Percentiles rank a stretch among this genome's conserved stretches.
phyloP scores from a whole-genome alignment of 2,329 filamentous ascomycete species.

The Monosporascus ibericus region DNA sequence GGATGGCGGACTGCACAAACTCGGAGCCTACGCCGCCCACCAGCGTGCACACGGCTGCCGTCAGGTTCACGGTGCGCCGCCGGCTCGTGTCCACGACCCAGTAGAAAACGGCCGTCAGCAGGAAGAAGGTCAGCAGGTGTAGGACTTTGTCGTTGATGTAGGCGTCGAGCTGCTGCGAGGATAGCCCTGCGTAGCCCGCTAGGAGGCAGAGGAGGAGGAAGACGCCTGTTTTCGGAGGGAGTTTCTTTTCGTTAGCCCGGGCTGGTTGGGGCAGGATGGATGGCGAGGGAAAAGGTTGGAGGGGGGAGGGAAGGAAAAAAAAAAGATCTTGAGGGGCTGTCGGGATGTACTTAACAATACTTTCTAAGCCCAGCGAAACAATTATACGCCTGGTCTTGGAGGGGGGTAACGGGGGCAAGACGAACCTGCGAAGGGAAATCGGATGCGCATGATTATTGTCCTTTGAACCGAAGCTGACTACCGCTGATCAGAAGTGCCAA shows the following conservation, averaged over 20 bases:
- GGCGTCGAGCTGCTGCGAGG: conserved; percentile 48
- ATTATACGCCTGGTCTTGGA: neutral
- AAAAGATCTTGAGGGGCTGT: neutral
- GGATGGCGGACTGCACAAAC: conserved; percentile 68
- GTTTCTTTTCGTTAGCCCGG: conserved; percentile 3
- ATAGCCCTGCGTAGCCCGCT: conserved; percentile 75
- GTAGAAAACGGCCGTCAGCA: conserved; percentile 84
- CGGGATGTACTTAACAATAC: neutral
- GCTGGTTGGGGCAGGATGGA: no score
- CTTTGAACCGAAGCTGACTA: conserved; percentile 1
- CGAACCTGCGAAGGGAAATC: conserved; percentile 82
- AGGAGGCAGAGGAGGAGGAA: conserved; percentile 67
- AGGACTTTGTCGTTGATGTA: conserved; percentile 83
- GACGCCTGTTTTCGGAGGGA: conserved; percentile 43
- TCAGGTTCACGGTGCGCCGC: conserved; percentile 77
- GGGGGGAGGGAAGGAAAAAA: no score
- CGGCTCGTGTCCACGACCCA: conserved; percentile 93
- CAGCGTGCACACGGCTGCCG: conserved; percentile 72
- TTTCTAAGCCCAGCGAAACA: neutral
- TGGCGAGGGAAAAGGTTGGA: no score
- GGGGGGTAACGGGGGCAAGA: conserved; percentile 11
- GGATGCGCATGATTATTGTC: conserved; percentile 63
- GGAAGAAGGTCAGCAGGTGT: conserved; percentile 83
- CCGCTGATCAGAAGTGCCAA: neutral
- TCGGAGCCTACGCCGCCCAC: conserved; percentile 67